phyloP scores from a whole-genome alignment of 2,329 filamentous ascomycete species.

The Arthrinium phaeospermum region DNA sequence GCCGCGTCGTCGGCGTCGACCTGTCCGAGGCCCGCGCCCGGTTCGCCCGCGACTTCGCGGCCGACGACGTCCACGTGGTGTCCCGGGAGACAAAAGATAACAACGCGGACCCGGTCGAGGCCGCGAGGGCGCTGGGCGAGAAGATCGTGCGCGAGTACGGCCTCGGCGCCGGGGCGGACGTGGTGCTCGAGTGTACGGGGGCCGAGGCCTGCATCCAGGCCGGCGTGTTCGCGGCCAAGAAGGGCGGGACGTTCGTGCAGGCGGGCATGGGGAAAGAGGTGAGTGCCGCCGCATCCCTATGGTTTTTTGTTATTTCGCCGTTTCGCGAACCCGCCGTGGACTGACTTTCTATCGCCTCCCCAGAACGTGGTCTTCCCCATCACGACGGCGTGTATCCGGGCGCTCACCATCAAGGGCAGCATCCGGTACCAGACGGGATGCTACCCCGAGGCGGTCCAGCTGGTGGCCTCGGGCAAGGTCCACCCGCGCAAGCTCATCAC shows the following conservation, averaged over 20 bases:
- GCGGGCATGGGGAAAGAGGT: slow-evolving; percentile 56
- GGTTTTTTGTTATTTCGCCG: too few relatives aligned
- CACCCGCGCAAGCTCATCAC: slow-evolving; percentile 43
- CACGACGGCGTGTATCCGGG: slow-evolving; percentile 53
- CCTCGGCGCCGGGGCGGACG: slow-evolving; percentile 52
- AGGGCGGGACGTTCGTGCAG: slow-evolving; percentile 57
- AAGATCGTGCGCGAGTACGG: slow-evolving; percentile 45
- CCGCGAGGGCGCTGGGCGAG: slow-evolving; percentile 44
- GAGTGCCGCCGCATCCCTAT: slow-evolving; percentile 11
- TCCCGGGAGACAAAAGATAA: slow-evolving; percentile 75
- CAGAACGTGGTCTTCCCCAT: slow-evolving; percentile 58
- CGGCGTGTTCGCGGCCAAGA: slow-evolving; percentile 49
- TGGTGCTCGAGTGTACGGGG: slow-evolving; percentile 56
- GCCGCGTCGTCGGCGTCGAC: slow-evolving; percentile 82
- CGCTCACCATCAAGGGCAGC: slow-evolving; percentile 53
- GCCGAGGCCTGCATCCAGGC: slow-evolving; percentile 53
- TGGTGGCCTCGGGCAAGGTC: slow-evolving; percentile 56
- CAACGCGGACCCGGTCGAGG: slow-evolving; percentile 43
- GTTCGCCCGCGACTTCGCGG: slow-evolving; percentile 75
- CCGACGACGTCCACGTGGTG: slow-evolving; percentile 72
- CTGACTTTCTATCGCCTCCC: not conserved
- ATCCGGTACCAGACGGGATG: slow-evolving; percentile 57
- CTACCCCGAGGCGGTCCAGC: slow-evolving; percentile 54
- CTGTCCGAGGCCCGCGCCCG: slow-evolving; percentile 80
- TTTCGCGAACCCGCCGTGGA: too few relatives aligned